Evolutionary conservation across 2,329 filamentous ascomycete genomes (phyloP), one percentile per base, ranked within the genome.

Genomic region (Leptoxyphium fumago): DNA sequence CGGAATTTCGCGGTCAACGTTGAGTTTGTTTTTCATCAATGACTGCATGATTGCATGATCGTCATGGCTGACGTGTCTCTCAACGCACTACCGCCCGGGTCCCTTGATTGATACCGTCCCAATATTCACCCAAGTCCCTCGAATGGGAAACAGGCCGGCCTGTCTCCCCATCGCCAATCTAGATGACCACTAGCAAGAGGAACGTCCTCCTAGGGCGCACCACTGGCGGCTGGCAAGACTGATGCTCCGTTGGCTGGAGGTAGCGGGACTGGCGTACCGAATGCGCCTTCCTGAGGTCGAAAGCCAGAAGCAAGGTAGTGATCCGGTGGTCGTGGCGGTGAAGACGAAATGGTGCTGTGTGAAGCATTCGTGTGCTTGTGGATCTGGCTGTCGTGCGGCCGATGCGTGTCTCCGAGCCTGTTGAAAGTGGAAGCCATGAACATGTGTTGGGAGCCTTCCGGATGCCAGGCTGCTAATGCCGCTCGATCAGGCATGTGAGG

Each of bases 381-480:
- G 3, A 36, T 36, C 21, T 26, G 21, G 15, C 32, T 15, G 9
- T 36, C 32, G 38, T 40, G 38, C 11, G 18, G 21, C 13, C 21
- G 14, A 11, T 17, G 13, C 11, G 10, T 14, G 34, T n/a, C 41
- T 41, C 14, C 45, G 43, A 15, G 44, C 14, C 50, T 46, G 38
- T 57, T 54, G 26, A 58, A 30, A 15, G 55, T 52, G 21, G 50
- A 55, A 17, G 55, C 52, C 21, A 53, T 50, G 26, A 56, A 57
- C 2, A 45, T 41, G 42, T 55, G 55, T 38, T 52, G 51, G 36
- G 53, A 48, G 14, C 48, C 50, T 17, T 52, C 51, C 5, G 50
- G 51, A 10, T 53, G 46, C 32, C 32, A 36, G 5, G 3, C 15
- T 9, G 32, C 11, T 26, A 26, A 26, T 4, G 21, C 4, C 21